Evolutionary conservation across 306 rosid species (phyloP).

Genomic region (Potentilla sterilis): DNA sequence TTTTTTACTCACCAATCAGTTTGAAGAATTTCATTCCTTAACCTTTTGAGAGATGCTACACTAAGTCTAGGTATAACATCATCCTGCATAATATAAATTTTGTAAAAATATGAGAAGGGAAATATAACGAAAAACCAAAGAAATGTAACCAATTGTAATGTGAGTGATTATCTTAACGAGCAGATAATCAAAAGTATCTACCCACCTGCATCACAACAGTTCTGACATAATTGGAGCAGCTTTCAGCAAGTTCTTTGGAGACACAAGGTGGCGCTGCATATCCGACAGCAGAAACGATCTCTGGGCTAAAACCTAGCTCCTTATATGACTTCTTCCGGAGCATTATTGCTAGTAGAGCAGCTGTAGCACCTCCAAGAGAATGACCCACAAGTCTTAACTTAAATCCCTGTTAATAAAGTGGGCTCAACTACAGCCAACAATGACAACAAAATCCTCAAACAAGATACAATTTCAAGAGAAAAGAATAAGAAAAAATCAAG

Average conservation of each 20-base stretch:
- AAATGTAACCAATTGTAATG: conserved; percentile 2
- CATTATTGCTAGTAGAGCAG: conserved; percentile 87
- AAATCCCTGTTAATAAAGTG: conserved; percentile 80
- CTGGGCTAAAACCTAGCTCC: conserved; percentile 88
- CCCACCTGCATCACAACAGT: conserved; percentile 94
- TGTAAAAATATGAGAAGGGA: conserved; percentile 17
- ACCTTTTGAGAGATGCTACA: conserved; percentile 70
- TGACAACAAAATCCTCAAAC: conserved; percentile 12
- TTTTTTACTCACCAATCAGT: conserved; percentile 80
- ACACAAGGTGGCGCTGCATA: conserved; percentile 91
- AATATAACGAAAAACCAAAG: conserved; percentile 23
- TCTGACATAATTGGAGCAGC: conserved; percentile 73
- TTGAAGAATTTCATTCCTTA: conserved; percentile 89
- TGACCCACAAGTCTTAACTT: conserved; percentile 94
- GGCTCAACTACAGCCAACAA: conserved; percentile 32
- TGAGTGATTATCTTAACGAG: neutral
- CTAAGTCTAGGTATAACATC: conserved; percentile 82
- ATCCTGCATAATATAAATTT: conserved; percentile 55
- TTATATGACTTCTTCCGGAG: conserved; percentile 63
- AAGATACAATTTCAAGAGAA: neutral
- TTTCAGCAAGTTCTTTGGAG: conserved; percentile 81
- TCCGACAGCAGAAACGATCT: conserved; percentile 79
- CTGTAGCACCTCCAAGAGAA: conserved; percentile 96
- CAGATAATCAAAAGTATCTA: conserved; percentile 26
- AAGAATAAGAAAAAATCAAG: conserved; percentile 12